phyloP scores from a whole-genome alignment of 768 basidiomycete genomes.

The Suillus decipiens region DNA sequence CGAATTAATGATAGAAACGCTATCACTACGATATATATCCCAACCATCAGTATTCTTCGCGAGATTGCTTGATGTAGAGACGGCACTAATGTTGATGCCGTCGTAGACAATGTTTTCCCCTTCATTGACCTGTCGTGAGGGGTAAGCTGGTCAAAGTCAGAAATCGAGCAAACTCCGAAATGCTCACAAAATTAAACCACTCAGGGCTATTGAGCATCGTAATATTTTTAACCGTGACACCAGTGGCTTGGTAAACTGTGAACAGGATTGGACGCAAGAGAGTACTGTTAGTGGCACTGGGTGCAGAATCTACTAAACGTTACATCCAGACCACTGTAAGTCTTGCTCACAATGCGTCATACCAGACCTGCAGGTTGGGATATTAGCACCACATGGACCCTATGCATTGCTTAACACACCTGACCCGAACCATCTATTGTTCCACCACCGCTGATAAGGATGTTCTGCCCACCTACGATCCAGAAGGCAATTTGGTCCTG shows the following conservation, averaged over 20 bases:
- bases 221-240: conserved; percentile 49
- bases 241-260: conserved; percentile 51
- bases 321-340: conserved; percentile 6
- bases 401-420: conserved; percentile 31
- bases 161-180: background rate
- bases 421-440: conserved; percentile 68
- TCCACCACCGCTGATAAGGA: conserved; percentile 57
- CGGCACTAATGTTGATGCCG: conserved; percentile 48
- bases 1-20: conserved; percentile 48
- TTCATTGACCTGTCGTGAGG: conserved; percentile 43
- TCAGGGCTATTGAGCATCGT: conserved; percentile 51
- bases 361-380: conserved; percentile 45
- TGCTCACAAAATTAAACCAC: conserved; percentile 51
- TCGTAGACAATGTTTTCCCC: conserved; percentile 46
- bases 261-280: conserved; percentile 57
- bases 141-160: background rate
- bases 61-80: conserved; percentile 43
- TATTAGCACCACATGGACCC: background rate
- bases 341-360: conserved; percentile 47
- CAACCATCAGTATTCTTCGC: conserved; percentile 62
- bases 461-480: conserved; percentile 52
- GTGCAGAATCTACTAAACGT: background rate
- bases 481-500: conserved; percentile 57
- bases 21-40: conserved; percentile 61
- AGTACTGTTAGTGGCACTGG: conserved; percentile 45